These are phyloP conservation scores for Aspergillus luchuensis DNA, from an alignment of 2,329 filamentous ascomycete species.

Conservation along the genomic window DNA sequence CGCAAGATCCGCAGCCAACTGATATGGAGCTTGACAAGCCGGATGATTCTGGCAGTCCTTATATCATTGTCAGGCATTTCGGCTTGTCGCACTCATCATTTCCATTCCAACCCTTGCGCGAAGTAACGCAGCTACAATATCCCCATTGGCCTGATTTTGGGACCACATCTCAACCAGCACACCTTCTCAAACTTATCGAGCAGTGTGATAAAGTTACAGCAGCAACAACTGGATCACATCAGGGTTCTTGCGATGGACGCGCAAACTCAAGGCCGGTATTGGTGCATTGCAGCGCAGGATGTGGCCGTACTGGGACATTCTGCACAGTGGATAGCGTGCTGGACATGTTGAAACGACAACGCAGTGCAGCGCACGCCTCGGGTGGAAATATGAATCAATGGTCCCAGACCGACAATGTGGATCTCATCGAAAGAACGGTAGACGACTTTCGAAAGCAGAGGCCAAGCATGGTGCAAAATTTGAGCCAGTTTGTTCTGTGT, in stretches of 20 bases:
- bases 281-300: slow-evolving; percentile 95
- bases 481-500: slow-evolving; percentile 91
- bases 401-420: slow-evolving; percentile 69
- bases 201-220: slow-evolving; percentile 71
- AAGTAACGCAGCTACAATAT: slow-evolving; percentile 94
- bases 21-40: slow-evolving; percentile 37
- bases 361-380: slow-evolving; percentile 27
- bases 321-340: slow-evolving; percentile 95
- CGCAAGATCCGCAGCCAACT: slow-evolving; percentile 50
- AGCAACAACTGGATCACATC: slow-evolving; percentile 32
- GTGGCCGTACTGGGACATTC: slow-evolving; percentile 92
- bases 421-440: slow-evolving; percentile 83
- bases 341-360: slow-evolving; percentile 93
- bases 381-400: slow-evolving; percentile 53
- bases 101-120: slow-evolving; percentile 82
- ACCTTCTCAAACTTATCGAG: slow-evolving; percentile 87
- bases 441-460: slow-evolving; percentile 87
- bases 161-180: slow-evolving; percentile 81
- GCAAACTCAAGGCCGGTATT: slow-evolving; percentile 68
- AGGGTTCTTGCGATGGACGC: slow-evolving; percentile 58
- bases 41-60: slow-evolving; percentile 53
- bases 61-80: slow-evolving; percentile 84
- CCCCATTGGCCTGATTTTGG: slow-evolving; percentile 98
- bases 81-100: slow-evolving; percentile 73
- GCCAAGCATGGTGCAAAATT: slow-evolving; percentile 93